Evolutionary conservation across 257 asterid species (phyloP).

Genomic region (Avicennia marina): DNA sequence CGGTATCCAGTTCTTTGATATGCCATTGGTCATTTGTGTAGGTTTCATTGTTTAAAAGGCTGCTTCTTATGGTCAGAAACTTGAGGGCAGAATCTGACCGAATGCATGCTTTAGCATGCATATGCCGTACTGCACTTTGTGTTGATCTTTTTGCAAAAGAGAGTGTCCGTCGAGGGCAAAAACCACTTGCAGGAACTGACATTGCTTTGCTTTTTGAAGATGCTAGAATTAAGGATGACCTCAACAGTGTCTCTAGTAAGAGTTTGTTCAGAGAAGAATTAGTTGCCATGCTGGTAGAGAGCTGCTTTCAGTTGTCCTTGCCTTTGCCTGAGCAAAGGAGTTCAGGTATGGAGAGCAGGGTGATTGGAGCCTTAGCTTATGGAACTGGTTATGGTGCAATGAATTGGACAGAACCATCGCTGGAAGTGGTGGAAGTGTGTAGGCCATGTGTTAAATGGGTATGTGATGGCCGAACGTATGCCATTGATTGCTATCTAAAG

Average conservation of each 20-base stretch:
- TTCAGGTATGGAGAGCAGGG: constrained; percentile 95
- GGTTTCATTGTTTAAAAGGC: constrained; percentile 84
- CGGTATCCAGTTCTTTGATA: constrained; percentile 12
- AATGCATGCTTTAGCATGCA: constrained; percentile 97
- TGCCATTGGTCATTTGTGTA: constrained; percentile 29
- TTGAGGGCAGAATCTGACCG: constrained; percentile 96
- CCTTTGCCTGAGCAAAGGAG: constrained; percentile 90
- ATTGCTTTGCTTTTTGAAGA: constrained; percentile 92
- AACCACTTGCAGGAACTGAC: constrained; percentile 92
- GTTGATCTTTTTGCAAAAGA: constrained; percentile 96
- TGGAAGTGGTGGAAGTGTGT: constrained; percentile 98
- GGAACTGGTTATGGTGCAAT: constrained; percentile 99
- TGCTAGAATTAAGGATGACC: constrained; percentile 76
- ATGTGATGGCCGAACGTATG: constrained; percentile 91
- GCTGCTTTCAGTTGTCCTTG: constrained; percentile 93
- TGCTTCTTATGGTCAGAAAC: constrained; percentile 93
- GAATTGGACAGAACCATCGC: constrained; percentile 95
- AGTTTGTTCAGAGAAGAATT: constrained; percentile 92
- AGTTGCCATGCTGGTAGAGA: constrained; percentile 95
- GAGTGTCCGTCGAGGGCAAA: constrained; percentile 94
- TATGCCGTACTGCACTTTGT: constrained; percentile 95
- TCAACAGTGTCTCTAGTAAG: constrained; percentile 71
- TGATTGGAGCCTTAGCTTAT: constrained; percentile 91
- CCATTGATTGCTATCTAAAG: constrained; percentile 90
- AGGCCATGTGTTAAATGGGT: constrained; percentile 96